Evolutionary conservation across 164 flowering plant species (phyloP).

Genomic region (Vitis cinerea): DNA sequence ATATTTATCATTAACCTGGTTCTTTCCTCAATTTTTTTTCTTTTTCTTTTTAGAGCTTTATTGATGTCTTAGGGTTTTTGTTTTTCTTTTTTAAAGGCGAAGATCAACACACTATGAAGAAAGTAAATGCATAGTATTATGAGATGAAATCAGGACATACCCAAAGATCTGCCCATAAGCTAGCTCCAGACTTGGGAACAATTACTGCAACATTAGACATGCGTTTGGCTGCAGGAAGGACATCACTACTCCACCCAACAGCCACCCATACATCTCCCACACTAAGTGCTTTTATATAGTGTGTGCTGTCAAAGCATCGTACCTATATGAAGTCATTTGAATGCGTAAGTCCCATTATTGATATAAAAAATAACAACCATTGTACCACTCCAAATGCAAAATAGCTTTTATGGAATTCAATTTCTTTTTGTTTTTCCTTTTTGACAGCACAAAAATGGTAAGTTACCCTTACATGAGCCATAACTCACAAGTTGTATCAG

Average conservation of each 20-base stretch:
- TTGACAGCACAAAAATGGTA: no score
- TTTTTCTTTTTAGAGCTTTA: no score
- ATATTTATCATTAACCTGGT: no score
- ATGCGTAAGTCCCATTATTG: not conserved
- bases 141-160: conserved; percentile 30
- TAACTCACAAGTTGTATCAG: no score
- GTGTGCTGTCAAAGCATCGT: conserved; percentile 70
- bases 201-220: conserved; percentile 78
- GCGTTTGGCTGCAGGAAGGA: conserved; percentile 83
- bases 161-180: conserved; percentile 98
- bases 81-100: no score
- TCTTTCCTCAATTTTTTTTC: no score
- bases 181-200: conserved; percentile 93
- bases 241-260: conserved; percentile 97
- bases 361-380: no score
- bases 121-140: not conserved
- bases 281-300: conserved; percentile 85
- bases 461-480: no score
- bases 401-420: no score
- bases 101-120: not conserved
- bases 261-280: conserved; percentile 97
- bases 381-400: no score
- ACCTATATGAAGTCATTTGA: conserved; percentile 45
- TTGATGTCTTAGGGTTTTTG: no score
- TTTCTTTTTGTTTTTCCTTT: no score